Conservation (phyloP, 352 stramenopile species). For the Globisporangium uncinulatum region DNA sequence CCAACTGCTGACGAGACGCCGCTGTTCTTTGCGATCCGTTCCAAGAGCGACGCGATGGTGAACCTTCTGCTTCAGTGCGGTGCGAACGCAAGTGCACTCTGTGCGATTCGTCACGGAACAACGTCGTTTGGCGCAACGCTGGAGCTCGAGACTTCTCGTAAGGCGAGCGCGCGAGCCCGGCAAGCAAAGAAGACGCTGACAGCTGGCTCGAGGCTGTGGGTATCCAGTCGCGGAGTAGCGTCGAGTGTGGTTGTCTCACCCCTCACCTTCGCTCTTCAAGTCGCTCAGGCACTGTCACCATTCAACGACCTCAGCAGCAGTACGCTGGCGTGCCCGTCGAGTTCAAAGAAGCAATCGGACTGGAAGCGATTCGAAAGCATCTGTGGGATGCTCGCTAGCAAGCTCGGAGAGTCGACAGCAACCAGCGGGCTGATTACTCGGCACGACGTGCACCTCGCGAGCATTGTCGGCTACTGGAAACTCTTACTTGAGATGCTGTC, state of each 20-base stretch:
- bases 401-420: constrained; percentile 24
- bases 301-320: constrained; percentile 22
- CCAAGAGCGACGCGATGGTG: constrained; percentile 37
- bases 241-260: constrained; percentile 26
- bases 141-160: constrained; percentile 7
- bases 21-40: constrained; percentile 58
- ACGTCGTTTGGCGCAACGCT: constrained; percentile 36
- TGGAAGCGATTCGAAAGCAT: constrained; percentile 39
- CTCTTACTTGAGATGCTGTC: constrained; percentile 34
- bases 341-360: constrained; percentile 17
- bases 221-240: not conserved
- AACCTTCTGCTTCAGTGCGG: constrained; percentile 35
- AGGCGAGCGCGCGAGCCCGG: not conserved
- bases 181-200: not conserved
- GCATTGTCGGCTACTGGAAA: constrained; percentile 41
- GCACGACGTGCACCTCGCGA: constrained; percentile 41
- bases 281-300: constrained; percentile 20
- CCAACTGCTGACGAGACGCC: constrained; percentile 34
- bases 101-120: constrained; percentile 26
- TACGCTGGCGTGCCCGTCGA: constrained; percentile 1
- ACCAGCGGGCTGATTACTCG: constrained; percentile 41
- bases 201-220: constrained; percentile 1
- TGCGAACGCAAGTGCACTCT: constrained; percentile 33
- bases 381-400: constrained; percentile 26
- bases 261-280: constrained; percentile 40